Evolutionary conservation across 495 filamentous ascomycete genomes (phyloP), one percentile per base, ranked within the genome.

Genomic region (Paragyromitra xinjiangensis): DNA sequence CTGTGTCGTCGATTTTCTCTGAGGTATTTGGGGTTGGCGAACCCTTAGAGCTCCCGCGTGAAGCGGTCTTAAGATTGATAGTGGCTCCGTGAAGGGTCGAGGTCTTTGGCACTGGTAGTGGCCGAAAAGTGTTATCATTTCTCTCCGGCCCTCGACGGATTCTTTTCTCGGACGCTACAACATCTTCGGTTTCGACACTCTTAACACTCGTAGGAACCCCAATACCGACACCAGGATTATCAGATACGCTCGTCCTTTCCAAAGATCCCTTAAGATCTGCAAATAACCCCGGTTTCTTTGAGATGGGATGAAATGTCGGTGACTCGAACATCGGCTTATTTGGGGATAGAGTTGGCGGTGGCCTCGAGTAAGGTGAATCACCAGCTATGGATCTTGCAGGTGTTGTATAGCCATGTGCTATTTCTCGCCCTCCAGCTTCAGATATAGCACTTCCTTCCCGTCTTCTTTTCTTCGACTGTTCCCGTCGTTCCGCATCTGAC

Each of bases 401-500:
- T 56, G 78, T 80, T 44, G 62, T 74, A 44, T 64, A 64, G 3
- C 64, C 58, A 69, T 61, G 42, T 37, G 66, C 7, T 58, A 44
- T 26, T 37, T 69, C 19, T 40, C 29, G 34, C 24, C 55, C 44
- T 37, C 65, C 50, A 29, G 37, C 45, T 39, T 71, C 61, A 8
- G 55, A 48, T 14, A 51, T 56, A 44, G 48, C 14, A 7, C 68
- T 68, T 34, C 58, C 63, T 5, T 61, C 75, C 11, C 67, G 53
- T 56, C 56, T 80, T 68, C 71, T 66, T 59, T 81, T 77, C 37
- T 69, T 77, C 5, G 44, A 61, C 64, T 78, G 45, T 12, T 81
- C 53, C 55, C 73, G 62, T 59, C 82, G 80, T 34, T 71, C 61
- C 16, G 71, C 70, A 39, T 71, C 71, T 39, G 69, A 51, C 48